Conservation (phyloP, 805 yeast species). For the Saccharomycopsis oosterbeekiorum region DNA sequence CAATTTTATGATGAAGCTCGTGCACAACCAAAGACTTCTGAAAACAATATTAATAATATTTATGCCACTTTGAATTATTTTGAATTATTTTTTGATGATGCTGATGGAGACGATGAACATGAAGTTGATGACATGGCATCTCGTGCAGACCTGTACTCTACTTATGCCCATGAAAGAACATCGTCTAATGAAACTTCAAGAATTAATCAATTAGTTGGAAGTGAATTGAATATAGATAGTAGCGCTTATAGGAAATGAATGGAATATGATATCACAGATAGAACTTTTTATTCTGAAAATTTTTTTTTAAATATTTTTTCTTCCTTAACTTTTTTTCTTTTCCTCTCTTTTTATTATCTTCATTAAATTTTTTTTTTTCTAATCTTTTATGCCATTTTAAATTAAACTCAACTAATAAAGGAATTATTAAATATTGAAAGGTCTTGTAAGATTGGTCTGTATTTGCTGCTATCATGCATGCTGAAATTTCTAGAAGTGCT, state of each 20-base stretch:
- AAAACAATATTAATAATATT: constrained; percentile 17
- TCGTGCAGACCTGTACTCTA: neutral
- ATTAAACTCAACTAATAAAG: no score
- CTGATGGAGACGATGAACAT: constrained; percentile 2
- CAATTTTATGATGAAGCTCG: constrained; percentile 9
- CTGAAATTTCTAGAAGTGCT: neutral
- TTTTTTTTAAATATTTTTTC: neutral
- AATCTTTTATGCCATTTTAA: no score
- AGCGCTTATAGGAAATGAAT: neutral
- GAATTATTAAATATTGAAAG: neutral
- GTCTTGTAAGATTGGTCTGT: neutral
- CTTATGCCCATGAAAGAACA: constrained; percentile 8
- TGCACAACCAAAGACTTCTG: constrained; percentile 12
- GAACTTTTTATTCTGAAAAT: neutral
- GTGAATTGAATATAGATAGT: neutral
- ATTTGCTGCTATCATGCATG: no score
- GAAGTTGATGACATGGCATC: constrained; percentile 1
- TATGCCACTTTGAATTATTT: constrained; percentile 18
- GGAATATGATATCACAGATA: neutral
- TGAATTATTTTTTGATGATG: constrained; percentile 18
- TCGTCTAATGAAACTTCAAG: constrained; percentile 14
- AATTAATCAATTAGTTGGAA: constrained; percentile 3
- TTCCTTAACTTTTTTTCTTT: neutral
- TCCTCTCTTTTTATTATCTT: neutral
- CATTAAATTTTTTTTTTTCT: no score